Evolutionary conservation across 257 asterid species (phyloP).

Genomic region (Solanum okadae): DNA sequence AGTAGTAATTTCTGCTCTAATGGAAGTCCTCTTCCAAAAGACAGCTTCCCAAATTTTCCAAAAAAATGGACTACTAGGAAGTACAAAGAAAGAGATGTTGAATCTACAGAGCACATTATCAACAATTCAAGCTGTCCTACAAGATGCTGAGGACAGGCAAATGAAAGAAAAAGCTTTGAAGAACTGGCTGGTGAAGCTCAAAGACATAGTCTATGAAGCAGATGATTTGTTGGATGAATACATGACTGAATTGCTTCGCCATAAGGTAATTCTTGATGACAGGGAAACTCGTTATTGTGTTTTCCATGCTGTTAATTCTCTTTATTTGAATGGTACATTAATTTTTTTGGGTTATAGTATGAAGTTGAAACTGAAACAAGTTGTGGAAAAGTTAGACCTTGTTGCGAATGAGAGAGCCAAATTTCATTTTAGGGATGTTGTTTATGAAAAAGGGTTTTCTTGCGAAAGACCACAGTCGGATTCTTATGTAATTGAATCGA

Average conservation of each 20-base stretch:
- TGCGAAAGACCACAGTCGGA: background rate
- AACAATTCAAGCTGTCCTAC: background rate
- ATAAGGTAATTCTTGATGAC: background rate
- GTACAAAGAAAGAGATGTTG: background rate
- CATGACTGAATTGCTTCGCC: background rate
- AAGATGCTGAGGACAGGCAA: constrained; percentile 4
- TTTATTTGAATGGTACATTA: background rate
- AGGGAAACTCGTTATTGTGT: background rate
- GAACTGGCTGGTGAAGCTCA: constrained; percentile 4
- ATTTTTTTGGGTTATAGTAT: background rate
- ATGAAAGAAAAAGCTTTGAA: background rate
- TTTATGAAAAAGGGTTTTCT: background rate
- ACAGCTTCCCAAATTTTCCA: background rate
- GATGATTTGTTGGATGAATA: constrained; percentile 9
- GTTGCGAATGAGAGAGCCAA: constrained; percentile 1
- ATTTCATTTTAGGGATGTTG: background rate
- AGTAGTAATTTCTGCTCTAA: background rate
- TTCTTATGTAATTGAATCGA: background rate
- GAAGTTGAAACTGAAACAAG: background rate
- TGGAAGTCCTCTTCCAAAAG: background rate
- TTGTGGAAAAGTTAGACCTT: background rate
- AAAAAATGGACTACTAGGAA: background rate
- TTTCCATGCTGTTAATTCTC: background rate
- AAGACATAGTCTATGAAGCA: background rate
- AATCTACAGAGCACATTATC: background rate